Base-by-base conservation (phyloP, 495 filamentous ascomycete species). In the Chaetomium fimeti region DNA sequence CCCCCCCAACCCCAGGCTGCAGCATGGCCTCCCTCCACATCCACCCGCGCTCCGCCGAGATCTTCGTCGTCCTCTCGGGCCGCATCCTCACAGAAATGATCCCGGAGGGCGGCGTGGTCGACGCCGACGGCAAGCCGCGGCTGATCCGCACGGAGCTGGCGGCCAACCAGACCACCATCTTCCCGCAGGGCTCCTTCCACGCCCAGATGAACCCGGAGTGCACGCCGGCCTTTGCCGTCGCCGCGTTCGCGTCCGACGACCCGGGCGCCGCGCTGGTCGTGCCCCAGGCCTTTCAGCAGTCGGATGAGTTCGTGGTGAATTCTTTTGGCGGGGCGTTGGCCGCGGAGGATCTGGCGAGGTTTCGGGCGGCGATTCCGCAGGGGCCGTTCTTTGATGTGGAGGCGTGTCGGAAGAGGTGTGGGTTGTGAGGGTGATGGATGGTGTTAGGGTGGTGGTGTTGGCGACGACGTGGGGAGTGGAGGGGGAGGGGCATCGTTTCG, bases 111-210 rank as follows among this genome's bases (percentile, higher is more conserved):
- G 53, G 53, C 53, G 53, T 40, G 29, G 7, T 32, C 32, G 53
- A 38, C 53, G 29, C 16, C 28, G 9, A 40, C 29, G n/a, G 18
- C 32, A 56, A 40, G 32, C 53, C 53, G 32, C 53, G 53, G 7
- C n/a, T 40, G 29, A 15, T 56, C 53, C 53, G 53, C 29, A 56
- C 29, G 1, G 53, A 56, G 32, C 53, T 56, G 6, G 13, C n/a
- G 18, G 53, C 53, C 28, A 56, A 56, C 29, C 53, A 56, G 53
- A 56, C 53, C 8, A 56, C 53, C 28, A 56, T 56, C 53, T 56
- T 56, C 53, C 53, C 53, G 15, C 22, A 28, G 32, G 53, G 53
- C 7, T 56, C 53, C 1, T 56, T 56, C 18, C 53, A 56, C 53
- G 53, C 53, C 5, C 53, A 56, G 53, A 22, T 38, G 29, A 56